These are phyloP conservation scores for Geotrichum candidum DNA, from an alignment of 1,139 yeast genomes.

Conservation along the genomic window DNA sequence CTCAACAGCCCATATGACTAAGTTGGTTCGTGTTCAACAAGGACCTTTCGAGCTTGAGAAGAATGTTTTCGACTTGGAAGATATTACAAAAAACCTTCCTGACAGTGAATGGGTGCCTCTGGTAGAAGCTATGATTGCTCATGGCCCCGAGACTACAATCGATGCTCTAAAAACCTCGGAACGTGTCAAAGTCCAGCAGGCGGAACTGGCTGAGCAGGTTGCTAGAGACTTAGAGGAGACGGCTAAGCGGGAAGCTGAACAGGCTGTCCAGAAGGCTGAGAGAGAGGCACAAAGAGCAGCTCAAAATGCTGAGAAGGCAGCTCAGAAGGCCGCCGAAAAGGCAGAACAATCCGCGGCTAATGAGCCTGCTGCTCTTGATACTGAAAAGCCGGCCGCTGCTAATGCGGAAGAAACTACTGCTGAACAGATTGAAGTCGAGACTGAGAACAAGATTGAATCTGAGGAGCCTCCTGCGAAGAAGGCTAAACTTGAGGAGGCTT, in stretches of 20 bases:
- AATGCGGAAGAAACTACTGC: background rate
- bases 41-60: constrained; percentile 75
- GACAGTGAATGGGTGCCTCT: constrained; percentile 18
- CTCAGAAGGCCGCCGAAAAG: background rate
- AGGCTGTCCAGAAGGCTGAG: constrained; percentile 42
- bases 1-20: constrained; percentile 85
- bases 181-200: constrained; percentile 26
- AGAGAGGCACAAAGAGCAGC: background rate
- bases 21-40: constrained; percentile 65
- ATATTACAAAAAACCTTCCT: constrained; percentile 39
- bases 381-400: background rate
- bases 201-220: constrained; percentile 39
- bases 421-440: background rate
- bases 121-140: constrained; percentile 12
- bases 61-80: constrained; percentile 62
- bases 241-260: constrained; percentile 78
- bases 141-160: constrained; percentile 10
- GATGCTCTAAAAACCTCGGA: constrained; percentile 24
- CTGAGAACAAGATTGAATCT: background rate
- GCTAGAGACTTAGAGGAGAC: constrained; percentile 68
- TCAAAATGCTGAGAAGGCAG: background rate
- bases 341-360: background rate
- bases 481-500: background rate
- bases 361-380: background rate
- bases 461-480: background rate